Conservation (phyloP, 2,329 filamentous ascomycete genomes). For the Xylaria sp. region DNA sequence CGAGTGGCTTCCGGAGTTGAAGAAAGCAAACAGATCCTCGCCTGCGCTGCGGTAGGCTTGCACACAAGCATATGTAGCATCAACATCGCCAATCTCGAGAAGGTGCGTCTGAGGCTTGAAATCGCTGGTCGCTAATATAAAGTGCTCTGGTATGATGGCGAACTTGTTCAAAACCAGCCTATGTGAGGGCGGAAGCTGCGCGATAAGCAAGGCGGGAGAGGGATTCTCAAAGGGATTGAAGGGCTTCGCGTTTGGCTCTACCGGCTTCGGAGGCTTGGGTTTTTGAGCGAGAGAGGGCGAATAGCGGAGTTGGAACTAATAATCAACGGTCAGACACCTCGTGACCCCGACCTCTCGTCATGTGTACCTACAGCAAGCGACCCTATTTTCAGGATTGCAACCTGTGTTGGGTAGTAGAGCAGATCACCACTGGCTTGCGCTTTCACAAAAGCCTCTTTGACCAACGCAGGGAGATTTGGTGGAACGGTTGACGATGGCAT, state of each 20-base stretch:
- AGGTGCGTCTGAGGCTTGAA: slow-evolving; percentile 73
- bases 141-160: slow-evolving; percentile 75
- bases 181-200: slow-evolving; percentile 65
- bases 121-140: slow-evolving; percentile 73
- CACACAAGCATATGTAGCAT: slow-evolving; percentile 69
- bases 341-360: slow-evolving; percentile 1
- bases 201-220: slow-evolving; percentile 61
- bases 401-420: slow-evolving; percentile 65
- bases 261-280: slow-evolving; percentile 61
- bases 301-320: slow-evolving; percentile 79
- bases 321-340: slow-evolving; percentile 19
- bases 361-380: slow-evolving; percentile 40
- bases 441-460: slow-evolving; percentile 59
- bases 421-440: slow-evolving; percentile 61
- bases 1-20: slow-evolving; percentile 75
- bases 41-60: slow-evolving; percentile 58
- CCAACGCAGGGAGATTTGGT: slow-evolving; percentile 61
- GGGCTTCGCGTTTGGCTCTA: slow-evolving; percentile 51
- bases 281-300: slow-evolving; percentile 75
- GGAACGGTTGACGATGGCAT: slow-evolving; percentile 57
- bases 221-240: slow-evolving; percentile 75
- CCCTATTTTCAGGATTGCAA: slow-evolving; percentile 56
- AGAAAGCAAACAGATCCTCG: slow-evolving; percentile 69
- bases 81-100: slow-evolving; percentile 69
- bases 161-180: slow-evolving; percentile 79